Percentiles rank a stretch among this genome's conserved stretches.
Evolutionary conservation across 352 stramenopile species (phyloP).

Genomic region (Thraustotheca clavata): DNA sequence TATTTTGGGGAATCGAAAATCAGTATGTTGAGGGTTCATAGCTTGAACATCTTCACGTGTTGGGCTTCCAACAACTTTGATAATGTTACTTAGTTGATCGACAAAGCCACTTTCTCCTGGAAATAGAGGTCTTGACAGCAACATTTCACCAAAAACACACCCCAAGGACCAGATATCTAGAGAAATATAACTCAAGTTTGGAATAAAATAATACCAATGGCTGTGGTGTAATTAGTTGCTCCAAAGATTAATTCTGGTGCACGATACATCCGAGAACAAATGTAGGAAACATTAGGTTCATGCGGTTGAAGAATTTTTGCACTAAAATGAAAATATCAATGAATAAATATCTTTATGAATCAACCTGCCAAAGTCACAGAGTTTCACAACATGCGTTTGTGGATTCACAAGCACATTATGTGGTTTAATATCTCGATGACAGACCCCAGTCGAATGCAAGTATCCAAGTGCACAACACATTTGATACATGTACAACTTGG

Average conservation of each 20-base stretch:
- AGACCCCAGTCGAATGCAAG: constrained; percentile 55
- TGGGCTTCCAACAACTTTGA: constrained; percentile 79
- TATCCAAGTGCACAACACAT: constrained; percentile 80
- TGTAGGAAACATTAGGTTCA: constrained; percentile 73
- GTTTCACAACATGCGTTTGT: constrained; percentile 45
- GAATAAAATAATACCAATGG: constrained; percentile 84
- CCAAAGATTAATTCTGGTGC: constrained; percentile 92
- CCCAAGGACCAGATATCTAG: constrained; percentile 29
- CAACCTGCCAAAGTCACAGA: constrained; percentile 61
- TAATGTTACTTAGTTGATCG: constrained; percentile 66
- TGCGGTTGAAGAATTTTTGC: constrained; percentile 80
- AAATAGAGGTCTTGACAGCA: constrained; percentile 49
- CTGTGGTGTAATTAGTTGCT: constrained; percentile 70
- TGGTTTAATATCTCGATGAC: constrained; percentile 86
- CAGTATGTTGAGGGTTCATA: constrained; percentile 92
- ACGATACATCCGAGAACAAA: constrained; percentile 89
- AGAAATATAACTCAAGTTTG: not conserved
- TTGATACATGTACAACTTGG: constrained; percentile 81
- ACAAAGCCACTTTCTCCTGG: constrained; percentile 45
- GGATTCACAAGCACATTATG: constrained; percentile 90
- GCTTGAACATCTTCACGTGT: constrained; percentile 85
- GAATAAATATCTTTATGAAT: constrained; percentile 64
- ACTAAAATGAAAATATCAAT: constrained; percentile 43
- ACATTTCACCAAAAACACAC: constrained; percentile 53
- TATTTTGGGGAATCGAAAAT: constrained; percentile 86